Conservation (phyloP, 2,329 filamentous ascomycete species). For the Talaromyces sp. region DNA sequence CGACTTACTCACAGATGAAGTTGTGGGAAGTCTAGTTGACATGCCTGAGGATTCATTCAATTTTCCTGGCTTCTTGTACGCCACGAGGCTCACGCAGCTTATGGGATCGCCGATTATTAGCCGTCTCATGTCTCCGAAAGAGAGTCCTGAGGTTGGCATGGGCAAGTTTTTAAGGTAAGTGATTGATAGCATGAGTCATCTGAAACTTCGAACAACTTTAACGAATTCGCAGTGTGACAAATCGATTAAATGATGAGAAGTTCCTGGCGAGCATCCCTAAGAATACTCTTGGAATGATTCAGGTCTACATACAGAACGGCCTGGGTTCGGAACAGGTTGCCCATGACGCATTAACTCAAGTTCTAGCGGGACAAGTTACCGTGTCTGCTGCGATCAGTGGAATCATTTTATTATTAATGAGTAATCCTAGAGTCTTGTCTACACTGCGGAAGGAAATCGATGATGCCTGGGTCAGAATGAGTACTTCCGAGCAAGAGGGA, state of each 20-base stretch:
- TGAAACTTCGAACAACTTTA: neutral
- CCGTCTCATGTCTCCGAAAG: neutral
- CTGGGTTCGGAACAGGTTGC: neutral
- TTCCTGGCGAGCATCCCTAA: neutral
- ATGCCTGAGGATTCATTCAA: neutral
- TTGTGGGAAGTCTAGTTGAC: neutral
- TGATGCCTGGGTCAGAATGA: neutral
- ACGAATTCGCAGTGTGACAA: neutral
- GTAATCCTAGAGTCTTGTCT: neutral
- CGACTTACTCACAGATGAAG: neutral
- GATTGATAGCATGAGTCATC: neutral
- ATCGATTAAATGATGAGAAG: neutral
- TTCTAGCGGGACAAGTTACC: neutral
- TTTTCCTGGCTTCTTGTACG: neutral
- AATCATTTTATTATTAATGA: neutral
- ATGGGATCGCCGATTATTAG: neutral
- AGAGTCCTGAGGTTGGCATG: neutral
- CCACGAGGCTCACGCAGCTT: neutral
- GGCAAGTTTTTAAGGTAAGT: neutral
- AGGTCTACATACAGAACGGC: neutral
- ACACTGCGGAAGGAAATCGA: neutral
- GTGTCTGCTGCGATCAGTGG: neutral
- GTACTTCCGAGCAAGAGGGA: neutral
- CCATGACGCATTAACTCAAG: neutral
- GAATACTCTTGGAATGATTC: neutral